Conservation (phyloP, 768 basidiomycete genomes). For the Macrocybe gigantea region DNA sequence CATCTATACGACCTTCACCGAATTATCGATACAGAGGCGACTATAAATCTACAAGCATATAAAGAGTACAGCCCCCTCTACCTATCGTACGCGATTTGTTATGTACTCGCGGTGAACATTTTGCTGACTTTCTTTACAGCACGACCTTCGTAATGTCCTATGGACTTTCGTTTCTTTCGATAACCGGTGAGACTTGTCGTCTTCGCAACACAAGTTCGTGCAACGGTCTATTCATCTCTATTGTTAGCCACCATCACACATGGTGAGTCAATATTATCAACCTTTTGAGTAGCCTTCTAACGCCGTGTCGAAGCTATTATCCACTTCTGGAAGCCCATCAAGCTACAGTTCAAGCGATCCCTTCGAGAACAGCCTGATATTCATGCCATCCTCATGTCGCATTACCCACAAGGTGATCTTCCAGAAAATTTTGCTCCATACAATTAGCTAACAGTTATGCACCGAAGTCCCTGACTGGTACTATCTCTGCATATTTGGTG, state of each 20-base stretch:
- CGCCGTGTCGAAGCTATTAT: conserved; percentile 29
- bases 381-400: conserved; percentile 53
- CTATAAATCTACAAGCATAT: conserved; percentile 27
- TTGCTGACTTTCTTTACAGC: conserved; percentile 16
- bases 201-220: background rate
- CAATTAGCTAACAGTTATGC: background rate
- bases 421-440: background rate
- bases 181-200: conserved; percentile 40
- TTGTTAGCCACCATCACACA: conserved; percentile 39
- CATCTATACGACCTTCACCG: conserved; percentile 32
- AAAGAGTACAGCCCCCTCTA: conserved; percentile 43
- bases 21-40: conserved; percentile 24
- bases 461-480: conserved; percentile 55
- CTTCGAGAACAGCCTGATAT: conserved; percentile 54
- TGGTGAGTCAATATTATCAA: conserved; percentile 16
- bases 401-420: conserved; percentile 38
- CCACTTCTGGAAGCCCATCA: conserved; percentile 54
- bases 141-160: conserved; percentile 55
- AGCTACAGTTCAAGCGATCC: conserved; percentile 42
- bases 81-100: conserved; percentile 28
- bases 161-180: conserved; percentile 54
- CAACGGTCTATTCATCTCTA: background rate
- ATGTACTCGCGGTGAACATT: background rate
- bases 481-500: conserved; percentile 47
- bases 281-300: background rate